These are phyloP conservation scores for Closterium sp. DNA, from an alignment of 139 green algal genomes.

Conservation along the genomic window DNA sequence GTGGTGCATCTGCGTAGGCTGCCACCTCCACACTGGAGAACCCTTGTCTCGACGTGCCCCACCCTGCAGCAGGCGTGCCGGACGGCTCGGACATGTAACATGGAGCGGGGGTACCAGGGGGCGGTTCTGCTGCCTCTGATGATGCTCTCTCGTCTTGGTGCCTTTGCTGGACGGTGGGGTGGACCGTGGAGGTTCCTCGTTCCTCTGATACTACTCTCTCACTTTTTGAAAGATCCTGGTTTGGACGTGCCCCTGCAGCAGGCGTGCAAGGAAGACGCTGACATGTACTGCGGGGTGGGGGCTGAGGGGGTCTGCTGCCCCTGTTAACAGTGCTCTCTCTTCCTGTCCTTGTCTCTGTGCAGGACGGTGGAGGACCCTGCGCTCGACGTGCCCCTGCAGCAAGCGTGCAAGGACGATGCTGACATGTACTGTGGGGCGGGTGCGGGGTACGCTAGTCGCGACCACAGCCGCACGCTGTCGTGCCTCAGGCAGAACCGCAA, in stretches of 20 bases:
- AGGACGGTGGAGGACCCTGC: conserved; percentile 76
- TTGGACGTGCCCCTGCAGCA: conserved; percentile 7
- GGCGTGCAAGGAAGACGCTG: background rate
- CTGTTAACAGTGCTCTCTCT: too few species aligned
- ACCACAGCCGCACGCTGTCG: conserved; percentile 68
- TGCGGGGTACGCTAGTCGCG: conserved; percentile 24
- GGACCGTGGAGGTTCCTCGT: too few species aligned
- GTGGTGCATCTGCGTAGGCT: too few species aligned
- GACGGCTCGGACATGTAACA: background rate
- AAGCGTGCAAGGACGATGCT: conserved; percentile 66
- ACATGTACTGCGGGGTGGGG: too few species aligned
- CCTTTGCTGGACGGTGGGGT: background rate
- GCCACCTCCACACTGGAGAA: too few species aligned
- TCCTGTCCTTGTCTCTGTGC: too few species aligned
- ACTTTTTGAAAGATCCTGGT: background rate
- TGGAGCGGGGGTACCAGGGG: too few species aligned
- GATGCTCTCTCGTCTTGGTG: too few species aligned
- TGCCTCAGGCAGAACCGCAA: conserved; percentile 73
- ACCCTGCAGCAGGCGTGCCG: conserved; percentile 58
- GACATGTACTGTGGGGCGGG: background rate
- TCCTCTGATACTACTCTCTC: too few species aligned
- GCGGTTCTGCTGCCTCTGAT: too few species aligned
- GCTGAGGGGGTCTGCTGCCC: too few species aligned
- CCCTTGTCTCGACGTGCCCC: conserved; percentile 43
- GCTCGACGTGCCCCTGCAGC: conserved; percentile 70